Evolutionary conservation across 164 flowering plant species (phyloP).

Genomic region (Chimonanthus salicifolius): DNA sequence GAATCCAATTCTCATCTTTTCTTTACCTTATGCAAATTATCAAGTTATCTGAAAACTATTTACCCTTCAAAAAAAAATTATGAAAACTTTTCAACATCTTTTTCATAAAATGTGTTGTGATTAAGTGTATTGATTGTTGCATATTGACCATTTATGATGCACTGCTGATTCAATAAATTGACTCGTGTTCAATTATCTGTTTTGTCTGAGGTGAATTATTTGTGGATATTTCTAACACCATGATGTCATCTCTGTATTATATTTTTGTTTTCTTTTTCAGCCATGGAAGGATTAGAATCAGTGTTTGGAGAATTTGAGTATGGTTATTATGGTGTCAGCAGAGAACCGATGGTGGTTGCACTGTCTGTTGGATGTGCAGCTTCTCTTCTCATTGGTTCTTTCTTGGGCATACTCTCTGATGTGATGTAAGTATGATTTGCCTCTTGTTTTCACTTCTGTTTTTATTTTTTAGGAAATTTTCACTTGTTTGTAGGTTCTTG

Average conservation of each 20-base stretch:
- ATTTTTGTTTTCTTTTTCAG: conserved; percentile 24
- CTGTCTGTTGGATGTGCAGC: conserved; percentile 52
- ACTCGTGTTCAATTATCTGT: background rate
- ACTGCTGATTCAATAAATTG: background rate
- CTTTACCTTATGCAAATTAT: too few species aligned
- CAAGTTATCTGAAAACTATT: too few species aligned
- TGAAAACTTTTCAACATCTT: background rate
- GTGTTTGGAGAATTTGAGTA: conserved; percentile 78
- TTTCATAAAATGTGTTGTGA: background rate
- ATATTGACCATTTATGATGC: background rate
- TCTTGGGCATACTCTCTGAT: conserved; percentile 69
- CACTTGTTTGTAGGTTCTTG: background rate
- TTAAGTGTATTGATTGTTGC: too few species aligned
- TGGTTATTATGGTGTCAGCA: conserved; percentile 45
- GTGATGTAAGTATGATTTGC: conserved; percentile 49
- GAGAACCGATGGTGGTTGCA: conserved; percentile 50
- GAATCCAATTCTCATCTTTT: background rate
- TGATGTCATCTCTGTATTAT: background rate
- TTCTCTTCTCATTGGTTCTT: conserved; percentile 46
- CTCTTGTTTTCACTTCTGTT: background rate
- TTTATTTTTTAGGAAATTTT: background rate
- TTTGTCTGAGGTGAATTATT: background rate
- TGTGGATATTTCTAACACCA: background rate
- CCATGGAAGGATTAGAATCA: conserved; percentile 69
- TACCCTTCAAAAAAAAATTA: too few species aligned